Conservation (phyloP, 352 stramenopile species). For the Phytophthora litchii region DNA sequence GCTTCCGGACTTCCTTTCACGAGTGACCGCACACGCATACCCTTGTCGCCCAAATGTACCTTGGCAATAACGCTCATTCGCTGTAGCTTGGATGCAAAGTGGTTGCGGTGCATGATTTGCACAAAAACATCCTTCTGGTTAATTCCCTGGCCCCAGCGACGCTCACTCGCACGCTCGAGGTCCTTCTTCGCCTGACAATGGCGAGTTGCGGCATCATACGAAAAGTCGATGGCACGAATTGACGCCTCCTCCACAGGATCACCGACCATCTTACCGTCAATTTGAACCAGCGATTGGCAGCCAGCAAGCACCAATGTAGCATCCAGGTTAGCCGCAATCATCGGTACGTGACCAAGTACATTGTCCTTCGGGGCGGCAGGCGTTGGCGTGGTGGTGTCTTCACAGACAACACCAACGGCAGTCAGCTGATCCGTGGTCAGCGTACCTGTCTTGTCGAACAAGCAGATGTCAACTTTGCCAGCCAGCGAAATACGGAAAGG, state of each 20-base stretch:
- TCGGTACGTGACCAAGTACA: slow-evolving; percentile 71
- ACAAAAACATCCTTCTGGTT: slow-evolving; percentile 85
- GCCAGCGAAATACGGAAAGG: slow-evolving; percentile 98
- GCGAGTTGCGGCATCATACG: slow-evolving; percentile 75
- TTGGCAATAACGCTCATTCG: slow-evolving; percentile 97
- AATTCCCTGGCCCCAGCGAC: slow-evolving; percentile 68
- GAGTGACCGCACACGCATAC: slow-evolving; percentile 84
- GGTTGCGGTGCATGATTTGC: slow-evolving; percentile 94
- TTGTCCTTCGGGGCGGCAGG: slow-evolving; percentile 45
- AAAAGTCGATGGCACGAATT: slow-evolving; percentile 96
- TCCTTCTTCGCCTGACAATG: slow-evolving; percentile 80
- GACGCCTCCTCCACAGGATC: slow-evolving; percentile 98
- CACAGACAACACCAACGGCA: slow-evolving; percentile 91
- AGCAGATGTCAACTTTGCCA: slow-evolving; percentile 96
- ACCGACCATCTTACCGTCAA: slow-evolving; percentile 96
- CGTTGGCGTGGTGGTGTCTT: slow-evolving; percentile 59
- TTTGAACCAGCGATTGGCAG: slow-evolving; percentile 98
- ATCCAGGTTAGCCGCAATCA: slow-evolving; percentile 86
- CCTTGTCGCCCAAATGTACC: slow-evolving; percentile 78
- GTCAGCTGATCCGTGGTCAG: slow-evolving; percentile 97
- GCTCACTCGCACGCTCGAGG: slow-evolving; percentile 67
- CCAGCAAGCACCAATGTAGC: slow-evolving; percentile 83
- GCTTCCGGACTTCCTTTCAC: slow-evolving; percentile 98
- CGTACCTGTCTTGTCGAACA: slow-evolving; percentile 99
- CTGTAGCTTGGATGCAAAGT: slow-evolving; percentile 96